Base-by-base conservation (phyloP, 2,329 filamentous ascomycete species). In the Trichoderma arundinaceum region DNA sequence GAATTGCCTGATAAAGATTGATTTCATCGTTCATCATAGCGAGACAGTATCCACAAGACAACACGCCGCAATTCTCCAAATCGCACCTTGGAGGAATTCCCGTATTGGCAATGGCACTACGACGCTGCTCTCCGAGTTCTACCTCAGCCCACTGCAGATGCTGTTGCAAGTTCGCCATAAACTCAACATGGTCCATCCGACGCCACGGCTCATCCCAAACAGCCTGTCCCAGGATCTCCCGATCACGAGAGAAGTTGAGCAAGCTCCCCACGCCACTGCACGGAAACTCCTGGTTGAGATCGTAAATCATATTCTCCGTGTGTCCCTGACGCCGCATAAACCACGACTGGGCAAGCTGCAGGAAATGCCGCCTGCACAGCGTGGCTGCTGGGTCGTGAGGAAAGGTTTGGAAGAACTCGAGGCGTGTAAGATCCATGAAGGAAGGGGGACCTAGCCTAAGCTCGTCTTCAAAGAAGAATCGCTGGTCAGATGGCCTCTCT, bases 371-470 rank as follows among this genome's bases (percentile, higher is more conserved):
- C 7, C 13, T 35, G 33, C 58, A 68, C 10, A 64, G 53, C 28
- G 64, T 67, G 12, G 66, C 49, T 10, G 59, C 32, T 0, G 43
- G 22, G n/a, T 53, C 57, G 10, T 67, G 66, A n/a, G 66, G 63
- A 4, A 65, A 62, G 2, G 52, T 62, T 38, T 65, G 62, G 19
- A 52, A 67, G 17, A 67, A 56, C 19, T 66, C 66, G 15, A 67
- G 66, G 10, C 13, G 41, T 10, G 19, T 10, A 33, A 67, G 49
- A 10, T 67, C 66, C 1, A 8, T 19, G 19, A 41, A 43, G 3
- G 28, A n/a, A 43, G 38, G 66, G 13, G 54, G 19, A 7, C 39
- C 12, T 3, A n/a, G 17, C 7, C 7, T 28, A 8, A 41, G 35
- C 3, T 49, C 12, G 10, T 33, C 22, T 39, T 65, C 53, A 5